Percentiles rank a stretch among this genome's conserved stretches.
These are phyloP conservation scores for Auxenochlorella protothecoides DNA, from an alignment of 139 green algal species.

Conservation along the genomic window DNA sequence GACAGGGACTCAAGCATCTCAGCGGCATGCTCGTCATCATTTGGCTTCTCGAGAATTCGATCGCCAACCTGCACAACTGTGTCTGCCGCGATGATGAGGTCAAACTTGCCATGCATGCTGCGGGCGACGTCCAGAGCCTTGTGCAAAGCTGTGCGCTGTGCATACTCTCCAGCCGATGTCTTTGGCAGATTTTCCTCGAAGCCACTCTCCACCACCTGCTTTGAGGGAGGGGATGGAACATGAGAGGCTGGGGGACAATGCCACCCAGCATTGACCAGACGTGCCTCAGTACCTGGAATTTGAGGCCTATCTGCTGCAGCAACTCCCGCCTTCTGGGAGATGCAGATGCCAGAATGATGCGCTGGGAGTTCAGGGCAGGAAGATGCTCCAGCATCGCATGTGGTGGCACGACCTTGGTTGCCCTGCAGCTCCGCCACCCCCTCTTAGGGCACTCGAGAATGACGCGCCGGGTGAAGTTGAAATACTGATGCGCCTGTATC, in stretches of 20 bases:
- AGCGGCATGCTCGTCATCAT: slow-evolving; percentile 49
- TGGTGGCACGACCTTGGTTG: not conserved
- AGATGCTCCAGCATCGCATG: slow-evolving; percentile 49
- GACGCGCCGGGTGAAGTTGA: not conserved
- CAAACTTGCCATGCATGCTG: not conserved
- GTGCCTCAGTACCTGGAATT: slow-evolving; percentile 32
- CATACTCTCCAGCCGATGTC: slow-evolving; percentile 44
- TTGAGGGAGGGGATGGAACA: not conserved
- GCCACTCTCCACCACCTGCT: slow-evolving; percentile 46
- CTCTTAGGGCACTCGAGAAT: not conserved
- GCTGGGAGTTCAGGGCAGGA: slow-evolving; percentile 24
- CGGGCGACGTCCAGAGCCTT: slow-evolving; percentile 65
- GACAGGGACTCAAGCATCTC: slow-evolving; percentile 58
- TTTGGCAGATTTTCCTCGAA: slow-evolving; percentile 77
- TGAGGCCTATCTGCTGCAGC: slow-evolving; percentile 51
- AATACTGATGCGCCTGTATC: not conserved
- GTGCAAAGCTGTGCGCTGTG: slow-evolving; percentile 49
- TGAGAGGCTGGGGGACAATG: not conserved
- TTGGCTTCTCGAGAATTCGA: slow-evolving; percentile 76
- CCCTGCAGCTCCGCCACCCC: not conserved
- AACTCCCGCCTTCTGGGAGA: slow-evolving; percentile 56
- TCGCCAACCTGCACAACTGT: slow-evolving; percentile 68
- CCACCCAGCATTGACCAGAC: not conserved
- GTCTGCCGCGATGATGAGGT: slow-evolving; percentile 69
- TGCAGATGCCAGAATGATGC: slow-evolving; percentile 54